Conservation (phyloP, 805 yeast genomes). For the Starmerella tilneyi region DNA sequence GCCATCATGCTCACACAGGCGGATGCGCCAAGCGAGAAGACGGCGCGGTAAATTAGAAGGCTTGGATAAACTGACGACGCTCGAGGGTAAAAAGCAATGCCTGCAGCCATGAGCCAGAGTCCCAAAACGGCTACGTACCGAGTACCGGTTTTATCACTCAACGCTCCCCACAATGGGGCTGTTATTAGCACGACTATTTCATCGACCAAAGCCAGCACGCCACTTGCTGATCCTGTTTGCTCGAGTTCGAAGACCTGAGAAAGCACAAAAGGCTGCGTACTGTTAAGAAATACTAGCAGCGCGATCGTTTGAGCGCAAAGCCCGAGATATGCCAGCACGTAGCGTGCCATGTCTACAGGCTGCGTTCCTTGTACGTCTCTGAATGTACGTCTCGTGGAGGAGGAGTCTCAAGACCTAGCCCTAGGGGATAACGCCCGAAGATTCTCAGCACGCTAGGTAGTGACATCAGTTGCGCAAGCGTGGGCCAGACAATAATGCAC, state of each 20-base stretch:
- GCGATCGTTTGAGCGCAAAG: constrained; percentile 37
- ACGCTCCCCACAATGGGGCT: constrained; percentile 55
- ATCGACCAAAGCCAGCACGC: constrained; percentile 46
- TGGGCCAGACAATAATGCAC: no score
- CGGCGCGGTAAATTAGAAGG: constrained; percentile 40
- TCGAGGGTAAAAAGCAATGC: constrained; percentile 43
- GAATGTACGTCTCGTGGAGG: no score
- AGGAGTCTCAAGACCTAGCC: no score
- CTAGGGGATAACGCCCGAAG: no score
- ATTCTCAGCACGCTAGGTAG: no score
- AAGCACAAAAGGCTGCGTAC: constrained; percentile 39
- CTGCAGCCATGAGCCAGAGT: constrained; percentile 38
- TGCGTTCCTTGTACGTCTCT: no score
- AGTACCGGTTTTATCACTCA: constrained; percentile 54
- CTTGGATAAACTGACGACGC: constrained; percentile 40
- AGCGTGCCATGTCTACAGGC: no score
- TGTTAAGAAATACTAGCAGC: constrained; percentile 36
- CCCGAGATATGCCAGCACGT: constrained; percentile 26
- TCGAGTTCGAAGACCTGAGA: constrained; percentile 31
- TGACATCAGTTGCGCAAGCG: no score
- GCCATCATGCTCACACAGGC: constrained; percentile 49
- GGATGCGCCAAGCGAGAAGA: constrained; percentile 54
- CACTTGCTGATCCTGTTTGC: constrained; percentile 38
- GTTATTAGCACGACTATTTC: constrained; percentile 45
- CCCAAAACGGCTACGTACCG: constrained; percentile 43